Evolutionary conservation across 306 rosid species (phyloP).

Genomic region (Gleditsia sinensis): DNA sequence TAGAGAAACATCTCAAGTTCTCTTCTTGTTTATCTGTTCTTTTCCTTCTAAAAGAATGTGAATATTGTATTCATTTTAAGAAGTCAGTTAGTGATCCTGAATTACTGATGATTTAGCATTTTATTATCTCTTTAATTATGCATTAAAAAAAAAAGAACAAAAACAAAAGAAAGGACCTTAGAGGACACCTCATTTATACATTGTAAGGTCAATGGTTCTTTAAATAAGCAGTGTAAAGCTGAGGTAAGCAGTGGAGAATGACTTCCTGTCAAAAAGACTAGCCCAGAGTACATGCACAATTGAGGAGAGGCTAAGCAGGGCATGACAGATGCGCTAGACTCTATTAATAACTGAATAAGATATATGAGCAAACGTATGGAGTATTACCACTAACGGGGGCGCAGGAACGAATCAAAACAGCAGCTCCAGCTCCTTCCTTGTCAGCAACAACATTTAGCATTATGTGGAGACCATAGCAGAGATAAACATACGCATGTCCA

Average conservation of each 20-base stretch:
- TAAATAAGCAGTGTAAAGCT: background rate
- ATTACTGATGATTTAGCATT: background rate
- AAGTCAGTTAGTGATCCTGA: background rate
- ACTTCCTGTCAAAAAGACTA: background rate
- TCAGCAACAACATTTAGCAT: slow-evolving; percentile 94
- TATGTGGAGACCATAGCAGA: slow-evolving; percentile 79
- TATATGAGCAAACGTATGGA: background rate
- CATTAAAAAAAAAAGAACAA: slow-evolving; percentile 16
- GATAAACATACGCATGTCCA: slow-evolving; percentile 90
- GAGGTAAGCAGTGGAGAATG: background rate
- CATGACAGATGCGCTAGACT: background rate
- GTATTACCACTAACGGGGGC: slow-evolving; percentile 79
- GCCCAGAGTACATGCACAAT: background rate
- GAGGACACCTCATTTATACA: background rate
- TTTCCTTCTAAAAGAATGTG: background rate
- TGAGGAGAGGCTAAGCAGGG: background rate
- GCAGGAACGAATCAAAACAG: slow-evolving; percentile 88
- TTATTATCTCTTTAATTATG: slow-evolving; percentile 1
- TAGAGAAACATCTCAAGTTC: background rate
- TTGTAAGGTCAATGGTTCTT: background rate
- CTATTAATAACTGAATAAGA: background rate
- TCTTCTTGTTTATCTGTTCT: too few relatives aligned
- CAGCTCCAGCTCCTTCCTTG: slow-evolving; percentile 86
- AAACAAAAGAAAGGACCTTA: background rate
- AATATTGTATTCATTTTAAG: background rate